These are phyloP conservation scores for Cladosporium sp. DNA, from an alignment of 2,329 filamentous ascomycete species.

Conservation along the genomic window DNA sequence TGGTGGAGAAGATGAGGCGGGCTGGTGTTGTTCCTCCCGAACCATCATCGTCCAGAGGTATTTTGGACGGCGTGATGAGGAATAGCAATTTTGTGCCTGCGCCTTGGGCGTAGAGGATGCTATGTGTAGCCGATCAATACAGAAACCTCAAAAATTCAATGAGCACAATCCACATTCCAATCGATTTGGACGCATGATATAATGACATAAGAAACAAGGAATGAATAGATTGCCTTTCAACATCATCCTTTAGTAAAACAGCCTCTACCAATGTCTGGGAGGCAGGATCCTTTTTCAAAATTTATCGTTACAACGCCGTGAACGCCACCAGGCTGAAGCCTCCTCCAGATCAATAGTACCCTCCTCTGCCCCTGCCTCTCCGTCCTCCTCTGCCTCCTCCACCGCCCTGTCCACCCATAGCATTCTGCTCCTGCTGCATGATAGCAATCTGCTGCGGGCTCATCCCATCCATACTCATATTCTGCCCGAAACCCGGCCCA, in stretches of 20 bases:
- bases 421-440: conserved; percentile 36
- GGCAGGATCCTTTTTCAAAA: neutral
- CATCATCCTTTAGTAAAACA: neutral
- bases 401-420: conserved; percentile 19
- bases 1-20: conserved; percentile 35
- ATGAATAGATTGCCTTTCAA: neutral
- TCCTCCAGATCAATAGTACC: conserved; percentile 21
- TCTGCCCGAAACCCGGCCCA: conserved; percentile 10
- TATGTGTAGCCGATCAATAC: neutral
- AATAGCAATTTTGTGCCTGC: conserved; percentile 25
- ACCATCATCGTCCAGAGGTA: neutral
- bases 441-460: conserved; percentile 41
- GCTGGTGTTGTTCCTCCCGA: neutral
- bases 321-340: neutral
- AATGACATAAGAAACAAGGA: neutral
- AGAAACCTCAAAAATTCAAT: neutral
- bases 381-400: conserved; percentile 37
- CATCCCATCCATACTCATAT: conserved; percentile 35
- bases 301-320: conserved; percentile 9
- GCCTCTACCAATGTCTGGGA: conserved; percentile 12
- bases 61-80: neutral
- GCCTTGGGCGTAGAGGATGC: conserved; percentile 23
- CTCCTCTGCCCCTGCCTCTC: conserved; percentile 25
- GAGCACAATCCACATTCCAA: neutral
- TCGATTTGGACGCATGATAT: neutral